Evolutionary conservation across 169 alveolate species (phyloP).

Genomic region (Eimeria zaria): DNA sequence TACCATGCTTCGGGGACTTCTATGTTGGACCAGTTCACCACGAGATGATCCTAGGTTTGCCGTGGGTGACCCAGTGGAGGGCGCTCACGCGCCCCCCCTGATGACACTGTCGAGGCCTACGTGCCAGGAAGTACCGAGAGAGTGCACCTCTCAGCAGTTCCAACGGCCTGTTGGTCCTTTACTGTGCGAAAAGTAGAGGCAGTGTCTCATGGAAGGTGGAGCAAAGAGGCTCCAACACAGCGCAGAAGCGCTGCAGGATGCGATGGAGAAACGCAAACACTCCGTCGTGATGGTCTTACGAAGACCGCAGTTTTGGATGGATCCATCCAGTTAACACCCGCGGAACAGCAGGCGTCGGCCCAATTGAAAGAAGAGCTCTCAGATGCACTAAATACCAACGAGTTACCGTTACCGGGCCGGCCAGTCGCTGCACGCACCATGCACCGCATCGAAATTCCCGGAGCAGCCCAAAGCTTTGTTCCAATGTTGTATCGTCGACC

Average conservation of each 20-base stretch:
- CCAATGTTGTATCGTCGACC: neutral
- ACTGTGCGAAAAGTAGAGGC: neutral
- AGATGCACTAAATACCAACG: neutral
- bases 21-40: neutral
- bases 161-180: neutral
- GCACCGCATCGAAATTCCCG: neutral
- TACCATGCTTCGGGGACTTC: neutral
- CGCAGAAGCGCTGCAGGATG: neutral
- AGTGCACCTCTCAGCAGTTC: neutral
- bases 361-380: neutral
- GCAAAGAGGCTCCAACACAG: neutral
- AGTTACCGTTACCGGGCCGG: neutral
- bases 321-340: neutral
- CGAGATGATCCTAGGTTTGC: neutral
- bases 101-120: neutral
- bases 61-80: slow-evolving; percentile 1
- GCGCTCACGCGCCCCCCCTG: neutral
- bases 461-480: neutral
- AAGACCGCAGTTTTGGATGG: neutral
- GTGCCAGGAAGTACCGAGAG: neutral
- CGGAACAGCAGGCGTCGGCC: neutral
- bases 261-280: neutral
- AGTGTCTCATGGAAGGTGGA: neutral
- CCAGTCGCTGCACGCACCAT: neutral
- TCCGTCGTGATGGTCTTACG: neutral